Evolutionary conservation across 2,329 filamentous ascomycete genomes (phyloP).

Genomic region (Aquanectria penicillioides): DNA sequence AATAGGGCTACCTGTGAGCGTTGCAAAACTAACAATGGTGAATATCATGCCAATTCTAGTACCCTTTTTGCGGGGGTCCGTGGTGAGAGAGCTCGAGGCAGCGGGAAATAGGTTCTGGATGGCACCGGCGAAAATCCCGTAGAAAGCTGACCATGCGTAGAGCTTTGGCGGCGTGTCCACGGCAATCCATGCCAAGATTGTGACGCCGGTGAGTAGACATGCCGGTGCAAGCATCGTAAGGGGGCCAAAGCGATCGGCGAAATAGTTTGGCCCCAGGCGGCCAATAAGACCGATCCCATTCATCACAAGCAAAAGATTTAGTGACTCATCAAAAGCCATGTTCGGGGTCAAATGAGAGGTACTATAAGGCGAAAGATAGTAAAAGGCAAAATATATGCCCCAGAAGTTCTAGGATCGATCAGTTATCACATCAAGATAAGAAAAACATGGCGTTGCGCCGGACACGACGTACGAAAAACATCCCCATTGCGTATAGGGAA

Average conservation of each 20-base stretch:
- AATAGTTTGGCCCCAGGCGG: neutral
- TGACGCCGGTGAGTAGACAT: neutral
- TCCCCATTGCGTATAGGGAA: neutral
- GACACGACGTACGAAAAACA: slow-evolving; percentile 3
- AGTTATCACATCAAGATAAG: neutral
- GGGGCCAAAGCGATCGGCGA: neutral
- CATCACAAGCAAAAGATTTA: slow-evolving; percentile 3
- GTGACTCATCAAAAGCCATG: neutral
- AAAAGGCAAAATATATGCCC: slow-evolving; percentile 9
- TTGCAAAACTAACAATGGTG: slow-evolving; percentile 9
- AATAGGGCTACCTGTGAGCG: slow-evolving; percentile 6
- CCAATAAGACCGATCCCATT: slow-evolving; percentile 7
- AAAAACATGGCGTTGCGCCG: neutral
- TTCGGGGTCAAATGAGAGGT: neutral
- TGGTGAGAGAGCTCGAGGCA: neutral
- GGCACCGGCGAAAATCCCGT: slow-evolving; percentile 5
- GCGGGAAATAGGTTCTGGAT: slow-evolving; percentile 12
- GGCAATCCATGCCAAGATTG: slow-evolving; percentile 2
- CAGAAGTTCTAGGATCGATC: slow-evolving; percentile 1
- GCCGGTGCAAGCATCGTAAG: neutral
- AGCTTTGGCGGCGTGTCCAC: slow-evolving; percentile 1
- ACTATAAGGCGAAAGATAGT: slow-evolving; percentile 3
- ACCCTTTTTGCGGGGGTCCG: neutral
- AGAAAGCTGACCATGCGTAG: slow-evolving; percentile 2
- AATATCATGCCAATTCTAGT: slow-evolving; percentile 8